These are phyloP conservation scores for Erigeron philadelphicus DNA, from an alignment of 140 eudicot species.

Conservation along the genomic window DNA sequence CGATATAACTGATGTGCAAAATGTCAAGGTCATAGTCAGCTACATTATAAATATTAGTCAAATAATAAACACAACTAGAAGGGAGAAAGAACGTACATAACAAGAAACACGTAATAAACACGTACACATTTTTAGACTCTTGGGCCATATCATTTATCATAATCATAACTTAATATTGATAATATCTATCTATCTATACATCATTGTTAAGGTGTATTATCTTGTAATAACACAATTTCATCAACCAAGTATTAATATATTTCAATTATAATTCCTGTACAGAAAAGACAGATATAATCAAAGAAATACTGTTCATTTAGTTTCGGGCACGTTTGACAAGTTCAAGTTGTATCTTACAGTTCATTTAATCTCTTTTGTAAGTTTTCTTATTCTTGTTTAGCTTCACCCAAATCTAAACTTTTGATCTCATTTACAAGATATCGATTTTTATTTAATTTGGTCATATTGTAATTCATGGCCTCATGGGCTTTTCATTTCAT, in stretches of 20 bases:
- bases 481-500: neutral
- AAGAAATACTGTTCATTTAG: neutral
- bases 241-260: neutral
- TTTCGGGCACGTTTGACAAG: neutral
- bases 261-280: neutral
- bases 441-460: neutral
- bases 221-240: too few species aligned
- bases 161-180: too few species aligned
- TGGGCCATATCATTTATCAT: too few species aligned
- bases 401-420: neutral
- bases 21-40: too few species aligned
- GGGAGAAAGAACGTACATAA: neutral
- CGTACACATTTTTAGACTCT: neutral
- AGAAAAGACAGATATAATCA: neutral
- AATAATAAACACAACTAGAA: too few species aligned
- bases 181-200: too few species aligned
- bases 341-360: neutral
- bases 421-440: neutral
- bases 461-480: too few species aligned
- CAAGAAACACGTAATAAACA: constrained; percentile 4
- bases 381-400: neutral
- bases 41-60: too few species aligned
- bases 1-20: too few species aligned
- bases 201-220: neutral
- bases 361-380: neutral